These are phyloP conservation scores for Bisporella sp. DNA, from an alignment of 2,329 filamentous ascomycete species.

Conservation along the genomic window DNA sequence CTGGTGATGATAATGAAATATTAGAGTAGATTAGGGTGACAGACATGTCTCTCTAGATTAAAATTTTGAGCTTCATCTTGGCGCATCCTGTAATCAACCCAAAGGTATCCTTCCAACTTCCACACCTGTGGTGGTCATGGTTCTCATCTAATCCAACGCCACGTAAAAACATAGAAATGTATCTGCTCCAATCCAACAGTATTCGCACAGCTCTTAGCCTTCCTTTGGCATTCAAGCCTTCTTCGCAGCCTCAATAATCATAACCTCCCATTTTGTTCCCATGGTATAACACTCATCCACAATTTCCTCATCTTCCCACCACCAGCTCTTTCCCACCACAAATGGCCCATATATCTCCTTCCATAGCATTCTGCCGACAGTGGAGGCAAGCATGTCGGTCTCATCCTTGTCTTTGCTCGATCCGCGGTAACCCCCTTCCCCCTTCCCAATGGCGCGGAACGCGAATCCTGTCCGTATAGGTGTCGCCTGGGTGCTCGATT, in stretches of 20 bases:
- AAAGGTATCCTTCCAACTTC: no score
- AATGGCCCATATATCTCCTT: conserved; percentile 49
- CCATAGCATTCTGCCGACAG: conserved; percentile 52
- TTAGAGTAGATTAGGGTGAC: no score
- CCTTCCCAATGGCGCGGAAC: conserved; percentile 17
- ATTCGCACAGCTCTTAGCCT: no score
- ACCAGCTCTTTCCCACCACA: conserved; percentile 39
- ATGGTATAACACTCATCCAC: conserved; percentile 47
- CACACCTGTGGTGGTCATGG: no score
- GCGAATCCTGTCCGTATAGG: conserved; percentile 2
- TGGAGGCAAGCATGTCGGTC: conserved; percentile 21
- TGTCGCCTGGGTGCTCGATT: conserved; percentile 17
- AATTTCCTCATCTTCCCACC: conserved; percentile 53
- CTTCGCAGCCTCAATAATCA: conserved; percentile 48
- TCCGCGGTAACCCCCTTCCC: conserved; percentile 19
- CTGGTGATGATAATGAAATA: no score
- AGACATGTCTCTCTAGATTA: no score
- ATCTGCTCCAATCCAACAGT: no score
- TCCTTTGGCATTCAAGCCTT: conserved; percentile 8
- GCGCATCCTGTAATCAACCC: no score
- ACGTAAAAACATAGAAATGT: no score
- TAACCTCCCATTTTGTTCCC: conserved; percentile 53
- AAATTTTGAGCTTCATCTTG: no score
- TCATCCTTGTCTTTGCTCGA: conserved; percentile 35
- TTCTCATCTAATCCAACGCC: no score